Conservation (phyloP, 176 grass and related monocot species). For the Triticum monococcum region DNA sequence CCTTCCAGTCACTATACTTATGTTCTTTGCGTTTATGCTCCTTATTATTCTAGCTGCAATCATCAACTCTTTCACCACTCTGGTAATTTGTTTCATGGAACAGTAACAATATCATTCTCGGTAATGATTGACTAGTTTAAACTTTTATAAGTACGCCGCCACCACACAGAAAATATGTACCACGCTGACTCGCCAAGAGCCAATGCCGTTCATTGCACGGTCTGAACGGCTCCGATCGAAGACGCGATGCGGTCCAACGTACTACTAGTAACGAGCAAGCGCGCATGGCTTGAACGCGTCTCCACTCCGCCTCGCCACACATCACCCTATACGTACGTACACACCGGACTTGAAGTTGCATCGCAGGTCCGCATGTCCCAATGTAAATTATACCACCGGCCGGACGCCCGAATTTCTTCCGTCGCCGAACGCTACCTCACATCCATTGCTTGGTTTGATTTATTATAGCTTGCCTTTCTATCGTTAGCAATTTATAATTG, state of each 20-base stretch:
- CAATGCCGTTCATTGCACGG: background rate
- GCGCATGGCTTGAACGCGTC: conserved; percentile 22
- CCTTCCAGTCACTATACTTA: too few species aligned
- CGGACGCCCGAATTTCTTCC: background rate
- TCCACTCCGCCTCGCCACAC: background rate
- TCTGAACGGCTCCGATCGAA: background rate
- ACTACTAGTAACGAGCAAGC: background rate
- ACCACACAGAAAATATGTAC: background rate
- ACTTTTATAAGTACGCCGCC: background rate
- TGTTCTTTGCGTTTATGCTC: too few species aligned
- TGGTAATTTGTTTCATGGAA: too few species aligned
- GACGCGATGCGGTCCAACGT: background rate
- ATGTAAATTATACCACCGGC: too few species aligned
- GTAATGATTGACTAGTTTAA: background rate
- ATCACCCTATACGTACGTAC: background rate
- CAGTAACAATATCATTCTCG: background rate
- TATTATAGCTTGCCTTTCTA: background rate
- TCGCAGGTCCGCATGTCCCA: background rate
- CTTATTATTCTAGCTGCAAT: too few species aligned
- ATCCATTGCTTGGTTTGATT: background rate
- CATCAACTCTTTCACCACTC: too few species aligned
- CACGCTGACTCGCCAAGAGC: too few species aligned
- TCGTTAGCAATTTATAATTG: background rate
- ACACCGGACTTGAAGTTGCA: background rate
- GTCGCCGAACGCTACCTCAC: background rate